Evolutionary conservation across 495 filamentous ascomycete genomes (phyloP).

Genomic region (Aspergillus incahuasiensis): DNA sequence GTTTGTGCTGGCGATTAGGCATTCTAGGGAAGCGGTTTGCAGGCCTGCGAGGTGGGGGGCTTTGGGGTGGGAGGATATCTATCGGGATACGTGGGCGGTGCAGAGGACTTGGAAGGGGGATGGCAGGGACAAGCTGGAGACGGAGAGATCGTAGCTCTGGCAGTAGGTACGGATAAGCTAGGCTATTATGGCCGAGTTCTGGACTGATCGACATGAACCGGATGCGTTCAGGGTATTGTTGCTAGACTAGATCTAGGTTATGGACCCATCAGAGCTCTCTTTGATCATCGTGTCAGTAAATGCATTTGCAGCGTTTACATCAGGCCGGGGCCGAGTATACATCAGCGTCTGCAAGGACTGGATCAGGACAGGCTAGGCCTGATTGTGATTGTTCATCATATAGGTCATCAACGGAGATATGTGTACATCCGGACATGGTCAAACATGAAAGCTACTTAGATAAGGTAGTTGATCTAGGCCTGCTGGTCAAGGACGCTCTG

Average conservation of each 20-base stretch:
- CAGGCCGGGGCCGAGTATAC: conserved; percentile 30
- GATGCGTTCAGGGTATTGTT: too few species aligned
- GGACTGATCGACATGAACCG: too few species aligned
- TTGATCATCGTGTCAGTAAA: conserved; percentile 34
- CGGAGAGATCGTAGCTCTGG: too few species aligned
- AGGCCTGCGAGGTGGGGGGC: conserved; percentile 28
- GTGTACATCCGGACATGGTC: not conserved
- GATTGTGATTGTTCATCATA: conserved; percentile 28
- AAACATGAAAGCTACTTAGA: not conserved
- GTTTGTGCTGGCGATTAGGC: conserved; percentile 45
- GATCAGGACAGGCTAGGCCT: conserved; percentile 22
- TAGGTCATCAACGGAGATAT: conserved; percentile 13
- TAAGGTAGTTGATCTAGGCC: not conserved
- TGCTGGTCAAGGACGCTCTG: conserved; percentile 7
- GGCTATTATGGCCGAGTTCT: too few species aligned
- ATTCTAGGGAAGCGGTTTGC: conserved; percentile 41
- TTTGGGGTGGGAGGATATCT: conserved; percentile 30
- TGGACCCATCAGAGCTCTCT: conserved; percentile 49
- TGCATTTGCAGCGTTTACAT: conserved; percentile 30
- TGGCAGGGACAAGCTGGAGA: too few species aligned
- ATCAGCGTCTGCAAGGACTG: conserved; percentile 14
- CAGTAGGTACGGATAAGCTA: too few species aligned
- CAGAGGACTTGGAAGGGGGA: conserved; percentile 20
- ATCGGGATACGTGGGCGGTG: conserved; percentile 23
- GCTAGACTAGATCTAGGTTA: not conserved